A percentile compares a stretch with the other conserved stretches of the same genome.
These are phyloP conservation scores for Eucalyptus cloeziana DNA, from an alignment of 345 rosid species.

Conservation along the genomic window DNA sequence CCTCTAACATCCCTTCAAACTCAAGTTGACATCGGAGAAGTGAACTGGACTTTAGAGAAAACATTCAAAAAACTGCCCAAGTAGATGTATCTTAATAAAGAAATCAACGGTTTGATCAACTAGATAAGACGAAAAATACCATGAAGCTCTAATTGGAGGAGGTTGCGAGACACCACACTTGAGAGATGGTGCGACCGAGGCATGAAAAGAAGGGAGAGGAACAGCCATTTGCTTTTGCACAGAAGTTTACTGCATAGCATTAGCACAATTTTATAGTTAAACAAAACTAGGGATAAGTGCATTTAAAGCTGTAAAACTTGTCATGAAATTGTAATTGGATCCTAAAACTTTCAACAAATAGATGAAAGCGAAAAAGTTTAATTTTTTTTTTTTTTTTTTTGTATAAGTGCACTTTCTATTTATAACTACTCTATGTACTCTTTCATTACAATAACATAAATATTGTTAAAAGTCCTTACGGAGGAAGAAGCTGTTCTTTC, in stretches of 20 bases:
- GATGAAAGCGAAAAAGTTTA: fast-evolving
- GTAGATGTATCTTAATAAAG: too few species aligned
- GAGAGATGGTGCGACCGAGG: background rate
- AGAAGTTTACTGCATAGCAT: background rate
- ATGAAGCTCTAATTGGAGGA: background rate
- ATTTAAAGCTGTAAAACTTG: too few species aligned
- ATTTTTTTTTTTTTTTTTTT: too few species aligned
- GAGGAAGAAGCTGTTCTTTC: too few species aligned
- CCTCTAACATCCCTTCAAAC: background rate
- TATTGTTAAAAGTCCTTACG: too few species aligned
- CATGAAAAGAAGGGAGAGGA: background rate
- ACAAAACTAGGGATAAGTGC: background rate
- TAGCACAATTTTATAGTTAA: background rate
- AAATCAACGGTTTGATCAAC: too few species aligned
- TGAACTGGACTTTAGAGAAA: background rate
- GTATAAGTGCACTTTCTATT: background rate
- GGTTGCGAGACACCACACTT: background rate
- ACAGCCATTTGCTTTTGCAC: background rate
- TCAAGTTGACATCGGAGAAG: background rate
- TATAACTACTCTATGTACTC: background rate
- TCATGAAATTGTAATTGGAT: too few species aligned
- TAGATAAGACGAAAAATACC: background rate
- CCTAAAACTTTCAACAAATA: too few species aligned
- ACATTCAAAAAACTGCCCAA: background rate
- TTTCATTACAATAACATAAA: too few species aligned